Base-by-base conservation (phyloP, 2,329 filamentous ascomycete species). In the Fusarium equiseti region DNA sequence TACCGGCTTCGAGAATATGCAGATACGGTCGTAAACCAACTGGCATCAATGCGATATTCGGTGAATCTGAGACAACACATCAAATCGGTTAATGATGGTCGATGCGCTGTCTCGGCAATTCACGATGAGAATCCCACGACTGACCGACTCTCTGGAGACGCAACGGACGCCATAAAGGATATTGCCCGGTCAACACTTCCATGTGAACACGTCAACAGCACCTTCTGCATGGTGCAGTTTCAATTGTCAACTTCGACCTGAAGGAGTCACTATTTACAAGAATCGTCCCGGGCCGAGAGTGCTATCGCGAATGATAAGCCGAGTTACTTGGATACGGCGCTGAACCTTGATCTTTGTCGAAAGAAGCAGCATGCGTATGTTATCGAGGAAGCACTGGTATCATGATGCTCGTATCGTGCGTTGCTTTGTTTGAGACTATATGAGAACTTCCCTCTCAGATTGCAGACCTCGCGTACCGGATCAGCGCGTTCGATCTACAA, bases 211-310 rank as follows among this genome's bases (percentile, higher is more conserved):
- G 35, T n/a, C 35, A 38, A n/a, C 32, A 38, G 0, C 2, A 11
- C 8, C 16, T 5, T 18, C 10, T 18, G 5, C 32, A 35, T 35
- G 16, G 8, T 18, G 8, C 8, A 2, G 4, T 18, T 18, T 18
- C 8, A 5, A 35, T 35, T 2, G 11, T 3, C 29, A 35, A 35
- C 16, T 35, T 35, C 8, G 16, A 18, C 16, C 0, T 3, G 16
- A 35, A 2, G 2, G 2, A 35, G 16, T 35, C 16, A 8, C 8
- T 35, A 1, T 5, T 35, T 2, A 3, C 15, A 35, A 18, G 16
- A 11, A n/a, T 11, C 1, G 16, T 6, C 9, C 16, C 0, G 16
- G 35, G 6, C 16, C 0, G 9, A 38, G 9, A 38, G 3, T 6
- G 16, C 16, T 0, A 38, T 38, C 8, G 3, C 35, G 16, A 11